Conservation (phyloP, 257 asterid genomes). For the Solanum etuberosum region DNA sequence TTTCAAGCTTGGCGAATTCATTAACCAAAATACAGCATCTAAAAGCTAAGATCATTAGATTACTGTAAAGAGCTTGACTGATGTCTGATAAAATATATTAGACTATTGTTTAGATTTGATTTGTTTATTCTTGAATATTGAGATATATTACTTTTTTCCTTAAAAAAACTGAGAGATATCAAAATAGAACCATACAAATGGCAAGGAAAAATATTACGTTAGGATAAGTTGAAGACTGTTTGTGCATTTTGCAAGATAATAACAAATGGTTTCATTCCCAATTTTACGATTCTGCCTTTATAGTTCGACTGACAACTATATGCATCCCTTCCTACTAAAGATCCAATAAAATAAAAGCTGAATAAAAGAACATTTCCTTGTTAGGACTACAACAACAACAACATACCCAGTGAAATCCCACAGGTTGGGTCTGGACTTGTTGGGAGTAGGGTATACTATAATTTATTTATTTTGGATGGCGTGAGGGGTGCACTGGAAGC, state of each 20-base stretch:
- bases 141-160: background rate
- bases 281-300: background rate
- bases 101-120: background rate
- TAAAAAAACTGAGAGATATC: background rate
- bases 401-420: background rate
- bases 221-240: background rate
- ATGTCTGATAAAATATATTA: background rate
- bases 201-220: background rate
- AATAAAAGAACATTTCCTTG: background rate
- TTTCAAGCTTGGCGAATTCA: background rate
- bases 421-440: background rate
- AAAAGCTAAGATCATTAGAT: background rate
- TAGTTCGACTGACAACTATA: background rate
- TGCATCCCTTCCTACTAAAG: background rate
- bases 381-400: background rate
- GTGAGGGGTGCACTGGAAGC: background rate
- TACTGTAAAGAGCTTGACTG: background rate
- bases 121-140: background rate
- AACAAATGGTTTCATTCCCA: background rate
- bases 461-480: background rate
- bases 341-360: background rate
- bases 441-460: background rate
- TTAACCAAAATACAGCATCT: background rate
- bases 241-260: constrained; percentile 1
- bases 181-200: background rate